phyloP scores from a whole-genome alignment of 2,329 filamentous ascomycete species.

The Sarocladium strictum region DNA sequence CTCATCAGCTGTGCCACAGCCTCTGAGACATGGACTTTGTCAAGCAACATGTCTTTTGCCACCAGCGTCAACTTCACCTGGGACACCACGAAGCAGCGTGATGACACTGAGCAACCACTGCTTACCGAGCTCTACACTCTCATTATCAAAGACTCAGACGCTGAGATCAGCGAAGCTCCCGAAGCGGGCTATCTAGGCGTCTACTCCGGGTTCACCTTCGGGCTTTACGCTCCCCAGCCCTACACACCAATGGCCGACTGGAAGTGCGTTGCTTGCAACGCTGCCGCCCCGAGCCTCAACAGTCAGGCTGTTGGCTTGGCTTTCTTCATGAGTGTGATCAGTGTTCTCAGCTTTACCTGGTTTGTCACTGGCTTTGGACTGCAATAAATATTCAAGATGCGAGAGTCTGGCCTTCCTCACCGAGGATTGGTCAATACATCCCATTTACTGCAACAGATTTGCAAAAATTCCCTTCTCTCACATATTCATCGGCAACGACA shows the following conservation, averaged over 20 bases:
- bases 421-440: too few species aligned
- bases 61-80: conserved; percentile 47
- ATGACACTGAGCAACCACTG: conserved; percentile 39
- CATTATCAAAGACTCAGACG: conserved; percentile 54
- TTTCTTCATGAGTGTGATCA: conserved; percentile 48
- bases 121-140: conserved; percentile 53
- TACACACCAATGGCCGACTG: conserved; percentile 49
- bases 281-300: conserved; percentile 41
- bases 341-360: conserved; percentile 57
- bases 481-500: not conserved
- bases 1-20: conserved; percentile 49
- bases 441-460: not conserved
- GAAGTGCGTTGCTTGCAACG: conserved; percentile 53
- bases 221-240: conserved; percentile 46
- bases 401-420: too few species aligned
- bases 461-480: not conserved
- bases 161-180: conserved; percentile 41
- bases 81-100: conserved; percentile 49
- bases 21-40: conserved; percentile 52
- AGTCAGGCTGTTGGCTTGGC: conserved; percentile 43
- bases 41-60: conserved; percentile 55
- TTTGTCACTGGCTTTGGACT: conserved; percentile 49
- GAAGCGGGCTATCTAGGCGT: conserved; percentile 50
- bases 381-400: too few species aligned
- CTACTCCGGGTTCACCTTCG: conserved; percentile 46